Base-by-base conservation (phyloP, 768 basidiomycete species). In the Tricholoma matsutake region DNA sequence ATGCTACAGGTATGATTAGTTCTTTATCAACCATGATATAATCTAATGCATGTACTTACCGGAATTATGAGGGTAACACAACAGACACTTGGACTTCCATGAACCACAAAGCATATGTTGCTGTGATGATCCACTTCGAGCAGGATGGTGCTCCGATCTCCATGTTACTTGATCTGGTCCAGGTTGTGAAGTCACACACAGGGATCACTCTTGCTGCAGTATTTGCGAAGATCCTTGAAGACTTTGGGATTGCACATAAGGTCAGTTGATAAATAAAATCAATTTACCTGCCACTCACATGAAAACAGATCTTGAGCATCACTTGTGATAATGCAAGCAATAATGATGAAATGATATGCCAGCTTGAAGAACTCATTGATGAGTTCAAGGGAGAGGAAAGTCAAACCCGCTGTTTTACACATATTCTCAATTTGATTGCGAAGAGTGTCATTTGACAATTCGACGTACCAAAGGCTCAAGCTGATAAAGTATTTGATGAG, bases 341-440 rank as follows among this genome's bases (percentile, higher is more conserved):
- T 4, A 81, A 81, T 55, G 70, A 76, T 59, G 63, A 43, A 0
- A 78, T 82, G 74, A 67, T 76, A 0, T 54, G 61, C 0, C 41
- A 66, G 25, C 70, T 81, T 6, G 47, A 18, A 2, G 25, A 65
- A 0, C 56, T 67, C 1, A 5, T 81, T 0, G 39, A 39, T 60
- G n/a, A n/a, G n/a, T n/a, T n/a, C n/a, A n/a, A n/a, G n/a, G n/a
- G n/a, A n/a, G n/a, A n/a, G n/a, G n/a, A 56, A 0, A 75, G 66
- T 28, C 73, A 66, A 2, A 71, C 69, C 0, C 49, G 68, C 0
- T 83, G 80, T 61, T 79, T 82, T 56, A 57, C 64, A 0, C 80
- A 82, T 54, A 65, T 77, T 4, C 16, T 79, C 25, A 78, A 75
- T 34, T 64, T 82, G 0, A 65, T 76, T 2, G 76, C 74, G 0